A percentile compares a stretch with the other conserved stretches of the same genome.
Evolutionary conservation across 75 land plant species (phyloP).

Genomic region (Selaginella moellendorffii): DNA sequence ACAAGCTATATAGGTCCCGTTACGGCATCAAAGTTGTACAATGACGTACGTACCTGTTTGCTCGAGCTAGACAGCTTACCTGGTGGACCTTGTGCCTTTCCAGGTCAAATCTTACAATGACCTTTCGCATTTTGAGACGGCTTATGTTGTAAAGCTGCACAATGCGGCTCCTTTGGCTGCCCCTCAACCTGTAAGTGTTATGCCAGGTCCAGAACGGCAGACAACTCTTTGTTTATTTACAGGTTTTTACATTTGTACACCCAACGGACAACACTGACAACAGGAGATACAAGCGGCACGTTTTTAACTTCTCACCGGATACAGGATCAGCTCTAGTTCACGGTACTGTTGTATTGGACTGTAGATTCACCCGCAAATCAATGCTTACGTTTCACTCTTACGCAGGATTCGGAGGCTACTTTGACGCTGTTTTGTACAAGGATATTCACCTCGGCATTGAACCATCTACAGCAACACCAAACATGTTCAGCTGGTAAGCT

Average conservation of each 20-base stretch:
- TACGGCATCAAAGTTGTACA: constrained; percentile 79
- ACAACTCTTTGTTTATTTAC: not conserved
- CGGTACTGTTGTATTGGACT: constrained; percentile 31
- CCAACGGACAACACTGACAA: constrained; percentile 46
- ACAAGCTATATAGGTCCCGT: constrained; percentile 91
- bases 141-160: constrained; percentile 95
- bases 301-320: constrained; percentile 61
- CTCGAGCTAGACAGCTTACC: not conserved
- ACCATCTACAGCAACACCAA: constrained; percentile 89
- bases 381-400: not conserved
- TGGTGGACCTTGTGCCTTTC: not conserved
- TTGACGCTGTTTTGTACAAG: constrained; percentile 79
- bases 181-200: constrained; percentile 48
- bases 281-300: constrained; percentile 59
- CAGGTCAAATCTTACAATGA: constrained; percentile 89
- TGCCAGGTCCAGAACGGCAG: not conserved
- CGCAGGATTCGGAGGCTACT: constrained; percentile 96
- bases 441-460: constrained; percentile 99
- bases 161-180: constrained; percentile 78
- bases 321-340: constrained; percentile 87
- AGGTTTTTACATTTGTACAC: constrained; percentile 93
- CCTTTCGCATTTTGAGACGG: constrained; percentile 89
- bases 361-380: not conserved
- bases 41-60: constrained; percentile 45
- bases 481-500: constrained; percentile 95